Evolutionary conservation across 345 rosid species (phyloP), one percentile per base, ranked within the genome.

Genomic region (Punica granatum): DNA sequence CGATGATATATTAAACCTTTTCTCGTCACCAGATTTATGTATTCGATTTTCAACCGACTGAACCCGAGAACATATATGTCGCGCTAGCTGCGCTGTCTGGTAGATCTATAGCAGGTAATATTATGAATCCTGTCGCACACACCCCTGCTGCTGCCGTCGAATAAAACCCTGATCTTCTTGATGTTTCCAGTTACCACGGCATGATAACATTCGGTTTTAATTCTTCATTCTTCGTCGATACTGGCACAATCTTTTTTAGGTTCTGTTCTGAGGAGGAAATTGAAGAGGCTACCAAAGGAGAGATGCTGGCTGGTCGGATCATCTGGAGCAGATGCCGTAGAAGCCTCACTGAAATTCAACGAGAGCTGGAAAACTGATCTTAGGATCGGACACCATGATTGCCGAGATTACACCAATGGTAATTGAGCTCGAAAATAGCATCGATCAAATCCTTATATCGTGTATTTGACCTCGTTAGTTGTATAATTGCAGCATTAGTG

Each of bases 271-370:
- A 71, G 43, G 67, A 82, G 95, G 78, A 84, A 72, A 60, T 49
- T 90, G 67, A 75, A 61, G 65, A 88, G 79, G 68, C 72, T 88
- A 43, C 98, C 95, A 0, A 83, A 76, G 63, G 66, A 71, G 59
- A 85, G 79, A 74, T 90, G 95, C 75, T 90, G 92, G 93, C 73
- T 80, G 46, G 88, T 85, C 78, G 98, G 97, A 72, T 77, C 81
- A 73, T 77, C 79, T 0, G 54, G 73, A 65, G 73, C 26, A 48
- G 77, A 79, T 75, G 85, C 84, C 53, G 49, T 83, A 37, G 78
- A 82, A 41, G 75, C 69, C 73, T 92, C 90, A 36, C 67, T 42
- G 1, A 73, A 74, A 37, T 90, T 86, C 79, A 86, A 70, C 66
- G 37, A 58, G 28, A 65, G 63, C 7, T 92, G 98, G 97, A 83